Evolutionary conservation across 495 filamentous ascomycete genomes (phyloP).

Genomic region (Penicillium goetzii): DNA sequence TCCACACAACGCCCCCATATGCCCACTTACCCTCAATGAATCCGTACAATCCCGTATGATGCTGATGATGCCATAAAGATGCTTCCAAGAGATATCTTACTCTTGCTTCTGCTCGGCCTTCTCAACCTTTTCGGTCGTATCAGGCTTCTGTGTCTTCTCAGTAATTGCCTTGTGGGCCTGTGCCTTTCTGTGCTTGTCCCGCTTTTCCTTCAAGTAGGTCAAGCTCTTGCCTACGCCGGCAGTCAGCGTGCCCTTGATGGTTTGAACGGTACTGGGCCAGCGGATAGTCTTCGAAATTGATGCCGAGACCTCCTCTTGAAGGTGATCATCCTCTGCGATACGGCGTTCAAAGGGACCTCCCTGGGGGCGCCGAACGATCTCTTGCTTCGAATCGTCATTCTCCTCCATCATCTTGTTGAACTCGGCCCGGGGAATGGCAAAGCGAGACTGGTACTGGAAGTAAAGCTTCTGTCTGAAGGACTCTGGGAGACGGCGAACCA

Average conservation of each 20-base stretch:
- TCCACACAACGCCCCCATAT: slow-evolving; percentile 31
- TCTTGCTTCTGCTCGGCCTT: slow-evolving; percentile 26
- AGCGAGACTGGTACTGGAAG: slow-evolving; percentile 91
- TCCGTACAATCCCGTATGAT: slow-evolving; percentile 3
- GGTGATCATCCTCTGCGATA: slow-evolving; percentile 70
- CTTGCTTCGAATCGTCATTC: slow-evolving; percentile 63
- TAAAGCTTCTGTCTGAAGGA: slow-evolving; percentile 87
- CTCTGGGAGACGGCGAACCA: slow-evolving; percentile 90
- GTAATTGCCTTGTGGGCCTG: slow-evolving; percentile 22
- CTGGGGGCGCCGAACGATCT: slow-evolving; percentile 68
- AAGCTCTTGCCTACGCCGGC: slow-evolving; percentile 68
- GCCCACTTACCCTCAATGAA: slow-evolving; percentile 16
- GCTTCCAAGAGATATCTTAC: slow-evolving; percentile 10
- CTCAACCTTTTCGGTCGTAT: background rate
- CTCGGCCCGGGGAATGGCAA: slow-evolving; percentile 76
- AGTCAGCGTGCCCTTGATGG: slow-evolving; percentile 77
- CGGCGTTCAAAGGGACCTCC: slow-evolving; percentile 85
- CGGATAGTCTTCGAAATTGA: slow-evolving; percentile 84
- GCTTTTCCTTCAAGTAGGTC: slow-evolving; percentile 84
- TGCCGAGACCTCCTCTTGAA: slow-evolving; percentile 66
- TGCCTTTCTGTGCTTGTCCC: slow-evolving; percentile 61
- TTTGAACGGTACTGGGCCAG: slow-evolving; percentile 89
- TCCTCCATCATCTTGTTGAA: slow-evolving; percentile 86
- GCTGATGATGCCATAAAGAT: background rate
- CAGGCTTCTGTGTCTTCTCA: slow-evolving; percentile 8